Evolutionary conservation across 129 eudicot genomes (phyloP).

Genomic region (Artemisia tridentata): DNA sequence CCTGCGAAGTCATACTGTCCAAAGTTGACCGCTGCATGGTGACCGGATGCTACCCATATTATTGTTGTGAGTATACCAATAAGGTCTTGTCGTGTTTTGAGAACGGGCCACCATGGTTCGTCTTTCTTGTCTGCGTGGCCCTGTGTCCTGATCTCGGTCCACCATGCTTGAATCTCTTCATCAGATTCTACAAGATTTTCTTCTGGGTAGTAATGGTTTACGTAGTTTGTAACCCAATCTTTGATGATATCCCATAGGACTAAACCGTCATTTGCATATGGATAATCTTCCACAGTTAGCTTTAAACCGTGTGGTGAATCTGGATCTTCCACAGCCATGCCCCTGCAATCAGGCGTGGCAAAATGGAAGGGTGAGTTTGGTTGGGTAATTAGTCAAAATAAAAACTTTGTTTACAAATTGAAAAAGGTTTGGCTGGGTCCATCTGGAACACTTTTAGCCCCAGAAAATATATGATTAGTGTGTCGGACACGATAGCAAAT

Average conservation of each 20-base stretch:
- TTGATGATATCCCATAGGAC: constrained; percentile 69
- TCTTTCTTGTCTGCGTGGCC: constrained; percentile 90
- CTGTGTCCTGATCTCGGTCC: constrained; percentile 64
- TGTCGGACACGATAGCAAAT: too few relatives aligned
- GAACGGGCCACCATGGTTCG: constrained; percentile 89
- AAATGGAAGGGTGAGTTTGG: background rate
- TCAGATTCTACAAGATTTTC: constrained; percentile 40
- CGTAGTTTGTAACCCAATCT: constrained; percentile 75
- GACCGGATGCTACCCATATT: constrained; percentile 83
- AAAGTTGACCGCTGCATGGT: constrained; percentile 89
- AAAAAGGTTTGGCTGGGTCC: background rate
- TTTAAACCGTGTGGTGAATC: constrained; percentile 71
- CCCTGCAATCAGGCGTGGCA: constrained; percentile 30
- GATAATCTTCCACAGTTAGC: constrained; percentile 77
- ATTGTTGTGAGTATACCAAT: constrained; percentile 58
- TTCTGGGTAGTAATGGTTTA: constrained; percentile 56
- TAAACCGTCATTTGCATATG: constrained; percentile 79
- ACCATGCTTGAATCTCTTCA: constrained; percentile 80
- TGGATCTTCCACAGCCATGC: constrained; percentile 85
- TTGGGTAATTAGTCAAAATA: background rate
- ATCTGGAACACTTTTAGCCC: background rate
- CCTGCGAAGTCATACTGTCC: constrained; percentile 83
- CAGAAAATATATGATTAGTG: background rate
- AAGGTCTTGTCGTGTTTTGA: constrained; percentile 56
- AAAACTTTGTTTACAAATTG: background rate